Conservation (phyloP, 805 yeast genomes). For the Yarrowia sp. region DNA sequence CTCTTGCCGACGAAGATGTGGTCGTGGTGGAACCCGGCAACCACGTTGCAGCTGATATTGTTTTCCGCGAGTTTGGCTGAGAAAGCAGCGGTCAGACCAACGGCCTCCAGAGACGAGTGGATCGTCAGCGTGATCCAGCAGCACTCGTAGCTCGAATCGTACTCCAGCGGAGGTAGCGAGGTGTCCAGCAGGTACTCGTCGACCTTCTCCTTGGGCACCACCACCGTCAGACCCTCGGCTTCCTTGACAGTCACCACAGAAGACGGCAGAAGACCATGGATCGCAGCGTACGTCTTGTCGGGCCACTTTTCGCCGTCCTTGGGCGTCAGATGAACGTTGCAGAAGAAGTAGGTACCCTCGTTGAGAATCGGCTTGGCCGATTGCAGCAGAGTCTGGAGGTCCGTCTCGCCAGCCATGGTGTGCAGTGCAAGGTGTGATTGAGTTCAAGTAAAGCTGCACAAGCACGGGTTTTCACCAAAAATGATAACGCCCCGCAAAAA, state of each 20-base stretch:
- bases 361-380: slow-evolving; percentile 16
- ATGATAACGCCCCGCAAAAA: background rate
- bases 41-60: slow-evolving; percentile 8
- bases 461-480: background rate
- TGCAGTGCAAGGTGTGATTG: background rate
- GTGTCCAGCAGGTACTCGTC: background rate
- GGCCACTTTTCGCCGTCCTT: background rate
- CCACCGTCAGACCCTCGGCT: slow-evolving; percentile 5
- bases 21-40: slow-evolving; percentile 18
- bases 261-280: background rate
- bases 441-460: background rate
- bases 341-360: slow-evolving; percentile 5
- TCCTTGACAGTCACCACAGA: background rate
- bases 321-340: slow-evolving; percentile 9
- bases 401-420: slow-evolving; percentile 1
- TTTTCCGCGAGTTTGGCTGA: background rate
- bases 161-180: slow-evolving; percentile 1
- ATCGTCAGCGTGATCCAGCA: slow-evolving; percentile 15
- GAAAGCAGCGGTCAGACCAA: slow-evolving; percentile 11
- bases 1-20: slow-evolving; percentile 1
- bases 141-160: slow-evolving; percentile 8
- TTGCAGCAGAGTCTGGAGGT: background rate
- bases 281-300: slow-evolving; percentile 2
- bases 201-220: background rate
- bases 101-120: slow-evolving; percentile 18